phyloP scores from a whole-genome alignment of 768 basidiomycete genomes.

The Pleurotus giganteus region DNA sequence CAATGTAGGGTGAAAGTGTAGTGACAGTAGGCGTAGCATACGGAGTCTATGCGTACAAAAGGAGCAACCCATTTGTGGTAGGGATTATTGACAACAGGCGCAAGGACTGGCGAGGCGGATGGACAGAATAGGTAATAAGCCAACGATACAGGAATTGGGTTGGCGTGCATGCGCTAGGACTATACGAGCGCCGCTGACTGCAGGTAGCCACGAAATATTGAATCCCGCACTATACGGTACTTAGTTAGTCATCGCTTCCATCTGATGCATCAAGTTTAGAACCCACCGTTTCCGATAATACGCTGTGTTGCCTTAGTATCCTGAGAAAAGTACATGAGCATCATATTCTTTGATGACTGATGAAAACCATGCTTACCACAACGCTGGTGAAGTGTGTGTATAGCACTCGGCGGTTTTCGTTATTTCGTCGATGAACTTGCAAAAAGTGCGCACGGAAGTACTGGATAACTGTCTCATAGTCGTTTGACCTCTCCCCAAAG shows the following conservation, averaged over 20 bases:
- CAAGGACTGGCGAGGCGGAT: not conserved
- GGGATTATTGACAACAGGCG: not conserved
- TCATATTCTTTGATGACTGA: not conserved
- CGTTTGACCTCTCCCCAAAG: slow-evolving; percentile 77
- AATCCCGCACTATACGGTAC: slow-evolving; percentile 55
- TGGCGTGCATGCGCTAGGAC: slow-evolving; percentile 15
- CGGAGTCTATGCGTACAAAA: slow-evolving; percentile 2
- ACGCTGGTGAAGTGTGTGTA: slow-evolving; percentile 83
- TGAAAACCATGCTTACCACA: slow-evolving; percentile 46
- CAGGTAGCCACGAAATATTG: slow-evolving; percentile 73
- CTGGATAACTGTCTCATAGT: slow-evolving; percentile 76
- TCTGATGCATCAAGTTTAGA: not conserved
- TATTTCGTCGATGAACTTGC: slow-evolving; percentile 77
- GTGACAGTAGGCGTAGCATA: slow-evolving; percentile 1
- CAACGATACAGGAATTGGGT: not conserved
- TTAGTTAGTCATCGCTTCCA: slow-evolving; percentile 15
- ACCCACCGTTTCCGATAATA: slow-evolving; percentile 78
- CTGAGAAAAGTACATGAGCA: slow-evolving; percentile 29
- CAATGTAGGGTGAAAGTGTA: not conserved
- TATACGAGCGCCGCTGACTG: slow-evolving; percentile 70
- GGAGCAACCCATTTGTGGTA: not conserved
- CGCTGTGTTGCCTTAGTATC: slow-evolving; percentile 83
- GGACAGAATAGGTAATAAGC: not conserved
- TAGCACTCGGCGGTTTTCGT: slow-evolving; percentile 75
- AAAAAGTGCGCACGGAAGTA: slow-evolving; percentile 89